Evolutionary conservation across 2,329 filamentous ascomycete genomes (phyloP).

Genomic region (Fusarium heterosporum): DNA sequence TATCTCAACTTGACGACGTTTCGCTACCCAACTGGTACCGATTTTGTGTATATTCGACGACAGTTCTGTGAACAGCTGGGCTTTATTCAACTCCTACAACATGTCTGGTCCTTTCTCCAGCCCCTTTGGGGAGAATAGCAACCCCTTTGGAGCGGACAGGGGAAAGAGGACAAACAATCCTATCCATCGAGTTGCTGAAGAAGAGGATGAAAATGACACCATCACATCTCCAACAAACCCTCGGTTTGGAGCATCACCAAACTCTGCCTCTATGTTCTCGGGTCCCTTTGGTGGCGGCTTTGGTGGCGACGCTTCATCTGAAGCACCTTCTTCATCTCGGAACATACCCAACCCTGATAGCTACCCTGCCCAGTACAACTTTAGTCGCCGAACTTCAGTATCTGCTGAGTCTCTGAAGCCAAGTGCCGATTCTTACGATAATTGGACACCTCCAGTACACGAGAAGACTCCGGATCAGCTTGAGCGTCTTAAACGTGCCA

Average conservation of each 20-base stretch:
- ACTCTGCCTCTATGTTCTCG: conserved; percentile 56
- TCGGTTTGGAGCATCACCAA: conserved; percentile 62
- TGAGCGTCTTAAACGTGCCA: conserved; percentile 80
- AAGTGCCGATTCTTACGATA: conserved; percentile 82
- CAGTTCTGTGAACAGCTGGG: conserved; percentile 6
- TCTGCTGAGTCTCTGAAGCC: conserved; percentile 97
- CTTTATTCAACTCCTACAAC: conserved; percentile 42
- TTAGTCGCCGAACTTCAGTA: conserved; percentile 92
- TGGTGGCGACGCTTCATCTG: conserved; percentile 61
- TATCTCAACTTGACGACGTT: conserved; percentile 78
- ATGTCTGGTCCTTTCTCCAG: conserved; percentile 87
- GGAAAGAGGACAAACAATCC: conserved; percentile 45
- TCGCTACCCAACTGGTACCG: conserved; percentile 67
- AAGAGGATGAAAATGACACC: conserved; percentile 84
- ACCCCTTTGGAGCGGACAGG: conserved; percentile 44
- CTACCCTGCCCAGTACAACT: conserved; percentile 93
- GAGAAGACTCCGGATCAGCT: conserved; percentile 87
- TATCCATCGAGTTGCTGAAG: conserved; percentile 75
- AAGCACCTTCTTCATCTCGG: conserved; percentile 60
- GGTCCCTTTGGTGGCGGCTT: conserved; percentile 60
- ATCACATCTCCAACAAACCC: conserved; percentile 79
- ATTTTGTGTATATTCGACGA: conserved; percentile 21
- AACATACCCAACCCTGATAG: conserved; percentile 70
- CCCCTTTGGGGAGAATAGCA: conserved; percentile 70
- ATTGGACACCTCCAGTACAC: conserved; percentile 89